Evolutionary conservation across 140 eudicot species (phyloP).

Genomic region (Ambrosia hybrid): DNA sequence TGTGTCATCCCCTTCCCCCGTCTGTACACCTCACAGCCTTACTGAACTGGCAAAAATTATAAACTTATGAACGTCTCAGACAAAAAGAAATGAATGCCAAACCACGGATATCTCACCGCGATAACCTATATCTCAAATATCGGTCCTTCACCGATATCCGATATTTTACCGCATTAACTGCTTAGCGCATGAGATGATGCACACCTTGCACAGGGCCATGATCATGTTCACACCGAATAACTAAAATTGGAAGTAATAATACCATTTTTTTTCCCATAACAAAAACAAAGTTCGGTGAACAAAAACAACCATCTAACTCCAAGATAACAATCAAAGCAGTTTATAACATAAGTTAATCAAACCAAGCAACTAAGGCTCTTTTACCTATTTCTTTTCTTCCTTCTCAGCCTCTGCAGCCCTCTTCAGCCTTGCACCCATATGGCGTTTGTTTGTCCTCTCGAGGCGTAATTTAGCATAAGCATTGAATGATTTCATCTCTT

Average conservation of each 20-base stretch:
- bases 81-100: too few relatives aligned
- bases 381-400: slow-evolving; percentile 49
- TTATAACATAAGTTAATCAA: not conserved
- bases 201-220: too few relatives aligned
- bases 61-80: too few relatives aligned
- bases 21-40: too few relatives aligned
- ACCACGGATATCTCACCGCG: too few relatives aligned
- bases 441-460: slow-evolving; percentile 50
- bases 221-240: too few relatives aligned
- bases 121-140: too few relatives aligned
- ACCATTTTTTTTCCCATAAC: not conserved
- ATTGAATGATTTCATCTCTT: slow-evolving; percentile 50
- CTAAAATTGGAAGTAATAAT: not conserved
- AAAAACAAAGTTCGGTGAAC: not conserved
- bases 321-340: not conserved
- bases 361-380: not conserved
- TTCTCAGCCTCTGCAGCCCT: slow-evolving; percentile 65
- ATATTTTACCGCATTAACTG: too few relatives aligned
- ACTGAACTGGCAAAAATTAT: too few relatives aligned
- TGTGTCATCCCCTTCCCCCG: too few relatives aligned
- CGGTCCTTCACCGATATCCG: too few relatives aligned
- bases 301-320: not conserved
- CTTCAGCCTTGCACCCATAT: slow-evolving; percentile 46
- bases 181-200: too few relatives aligned
- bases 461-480: slow-evolving; percentile 51